Conservation (phyloP, 345 rosid genomes). For the Camelina hispida region DNA sequence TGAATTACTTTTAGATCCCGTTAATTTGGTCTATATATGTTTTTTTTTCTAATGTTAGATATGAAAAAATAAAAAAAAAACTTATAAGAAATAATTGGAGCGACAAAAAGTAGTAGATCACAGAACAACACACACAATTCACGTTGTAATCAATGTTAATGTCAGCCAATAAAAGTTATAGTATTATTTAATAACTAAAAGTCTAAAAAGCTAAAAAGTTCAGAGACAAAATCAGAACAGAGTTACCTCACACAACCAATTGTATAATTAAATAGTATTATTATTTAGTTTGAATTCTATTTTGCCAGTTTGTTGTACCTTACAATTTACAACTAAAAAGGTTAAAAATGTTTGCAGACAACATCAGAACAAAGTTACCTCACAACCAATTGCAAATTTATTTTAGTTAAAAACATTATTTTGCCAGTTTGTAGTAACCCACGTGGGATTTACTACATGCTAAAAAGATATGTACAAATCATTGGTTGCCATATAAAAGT, state of each 20-base stretch:
- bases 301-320: slow-evolving; percentile 2
- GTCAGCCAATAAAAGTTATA: neutral
- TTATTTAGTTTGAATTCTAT: neutral
- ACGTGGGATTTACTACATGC: slow-evolving; percentile 39
- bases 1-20: slow-evolving; percentile 3
- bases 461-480: slow-evolving; percentile 27
- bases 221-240: slow-evolving; percentile 38
- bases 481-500: slow-evolving; percentile 42
- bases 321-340: neutral
- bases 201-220: slow-evolving; percentile 27
- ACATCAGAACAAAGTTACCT: neutral
- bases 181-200: neutral
- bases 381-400: slow-evolving; percentile 19
- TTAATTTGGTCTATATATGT: neutral
- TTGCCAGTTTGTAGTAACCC: slow-evolving; percentile 32
- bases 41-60: neutral
- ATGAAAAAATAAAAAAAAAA: neutral
- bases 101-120: slow-evolving; percentile 32
- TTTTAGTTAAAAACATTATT: neutral
- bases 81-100: slow-evolving; percentile 20
- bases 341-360: neutral
- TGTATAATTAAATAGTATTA: neutral
- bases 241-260: slow-evolving; percentile 27
- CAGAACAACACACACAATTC: slow-evolving; percentile 39
- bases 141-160: slow-evolving; percentile 13